Percentiles rank a stretch among this genome's conserved stretches.
These are phyloP conservation scores for Pisolithus marmoratus DNA, from an alignment of 768 basidiomycete species.

Conservation along the genomic window DNA sequence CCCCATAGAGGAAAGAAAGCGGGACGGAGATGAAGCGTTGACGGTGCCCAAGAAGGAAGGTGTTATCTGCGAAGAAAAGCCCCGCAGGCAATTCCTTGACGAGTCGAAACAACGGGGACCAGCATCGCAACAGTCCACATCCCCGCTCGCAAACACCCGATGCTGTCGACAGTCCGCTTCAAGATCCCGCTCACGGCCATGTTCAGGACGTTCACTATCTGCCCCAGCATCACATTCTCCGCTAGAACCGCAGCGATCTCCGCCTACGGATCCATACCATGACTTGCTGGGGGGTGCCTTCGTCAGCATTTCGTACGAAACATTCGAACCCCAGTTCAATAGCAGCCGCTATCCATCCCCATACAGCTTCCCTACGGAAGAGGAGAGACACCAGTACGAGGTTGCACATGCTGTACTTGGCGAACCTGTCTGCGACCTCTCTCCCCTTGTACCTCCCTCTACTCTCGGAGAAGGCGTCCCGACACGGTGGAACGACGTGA, in stretches of 20 bases:
- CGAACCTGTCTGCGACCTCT: conserved; percentile 23
- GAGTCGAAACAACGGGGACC: too few species aligned
- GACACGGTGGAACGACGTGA: conserved; percentile 31
- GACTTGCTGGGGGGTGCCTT: conserved; percentile 25
- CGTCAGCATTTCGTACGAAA: conserved; percentile 26
- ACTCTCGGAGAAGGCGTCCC: conserved; percentile 23
- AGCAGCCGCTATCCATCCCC: conserved; percentile 2
- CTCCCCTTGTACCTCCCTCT: conserved; percentile 27
- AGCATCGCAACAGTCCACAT: conserved; percentile 5
- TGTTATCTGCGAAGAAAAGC: not conserved
- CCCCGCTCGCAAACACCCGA: conserved; percentile 26
- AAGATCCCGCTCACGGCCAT: conserved; percentile 53
- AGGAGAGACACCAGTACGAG: conserved; percentile 18
- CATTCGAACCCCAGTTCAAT: conserved; percentile 15
- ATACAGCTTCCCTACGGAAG: conserved; percentile 4
- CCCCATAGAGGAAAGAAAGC: conserved; percentile 1
- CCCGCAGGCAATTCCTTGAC: too few species aligned
- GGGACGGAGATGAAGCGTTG: conserved; percentile 23
- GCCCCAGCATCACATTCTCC: conserved; percentile 36
- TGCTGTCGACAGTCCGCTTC: conserved; percentile 28
- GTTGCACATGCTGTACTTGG: conserved; percentile 12
- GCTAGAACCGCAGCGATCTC: conserved; percentile 5
- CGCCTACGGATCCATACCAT: conserved; percentile 11
- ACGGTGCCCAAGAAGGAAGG: conserved; percentile 8
- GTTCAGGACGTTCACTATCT: conserved; percentile 61